Percentiles rank a stretch among this genome's conserved stretches.
phyloP scores from a whole-genome alignment of 202 grass and related monocot species.

The Brachypodium distachyon region DNA sequence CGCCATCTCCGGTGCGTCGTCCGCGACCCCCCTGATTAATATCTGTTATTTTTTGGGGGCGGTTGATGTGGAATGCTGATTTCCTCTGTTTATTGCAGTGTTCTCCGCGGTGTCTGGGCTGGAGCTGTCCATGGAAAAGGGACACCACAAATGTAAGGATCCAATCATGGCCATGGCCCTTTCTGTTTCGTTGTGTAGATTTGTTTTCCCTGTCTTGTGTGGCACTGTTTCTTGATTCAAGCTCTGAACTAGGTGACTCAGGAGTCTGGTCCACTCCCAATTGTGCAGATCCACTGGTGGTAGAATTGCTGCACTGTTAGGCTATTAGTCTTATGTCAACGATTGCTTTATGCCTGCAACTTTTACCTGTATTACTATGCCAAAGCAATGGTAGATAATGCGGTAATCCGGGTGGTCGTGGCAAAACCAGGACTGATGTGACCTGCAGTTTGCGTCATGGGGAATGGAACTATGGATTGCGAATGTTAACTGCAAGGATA shows the following conservation, averaged over 20 bases:
- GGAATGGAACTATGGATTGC: not conserved
- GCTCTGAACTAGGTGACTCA: conserved; percentile 6
- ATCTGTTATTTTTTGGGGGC: too few relatives aligned
- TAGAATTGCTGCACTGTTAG: not conserved
- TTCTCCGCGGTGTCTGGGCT: conserved; percentile 96
- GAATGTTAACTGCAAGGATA: not conserved
- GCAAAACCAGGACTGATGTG: not conserved
- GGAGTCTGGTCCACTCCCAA: conserved; percentile 22
- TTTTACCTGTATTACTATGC: conserved; percentile 5
- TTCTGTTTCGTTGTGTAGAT: conserved; percentile 5
- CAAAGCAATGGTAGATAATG: not conserved
- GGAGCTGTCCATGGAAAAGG: conserved; percentile 82
- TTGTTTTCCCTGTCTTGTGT: not conserved
- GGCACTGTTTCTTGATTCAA: conserved; percentile 10
- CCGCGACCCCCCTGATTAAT: too few relatives aligned
- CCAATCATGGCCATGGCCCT: not conserved
- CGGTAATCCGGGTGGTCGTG: not conserved
- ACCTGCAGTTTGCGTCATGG: not conserved
- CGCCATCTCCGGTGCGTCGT: conserved; percentile 69
- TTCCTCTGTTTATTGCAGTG: conserved; percentile 36
- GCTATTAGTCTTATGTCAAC: not conserved
- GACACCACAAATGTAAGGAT: conserved; percentile 98
- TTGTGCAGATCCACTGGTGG: not conserved
- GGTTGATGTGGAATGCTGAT: conserved; percentile 21
- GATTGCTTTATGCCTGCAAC: not conserved